Percentiles rank a stretch among this genome's conserved stretches.
Evolutionary conservation across 78 protist species (phyloP).

Genomic region (Dictyostelium citrinum): DNA sequence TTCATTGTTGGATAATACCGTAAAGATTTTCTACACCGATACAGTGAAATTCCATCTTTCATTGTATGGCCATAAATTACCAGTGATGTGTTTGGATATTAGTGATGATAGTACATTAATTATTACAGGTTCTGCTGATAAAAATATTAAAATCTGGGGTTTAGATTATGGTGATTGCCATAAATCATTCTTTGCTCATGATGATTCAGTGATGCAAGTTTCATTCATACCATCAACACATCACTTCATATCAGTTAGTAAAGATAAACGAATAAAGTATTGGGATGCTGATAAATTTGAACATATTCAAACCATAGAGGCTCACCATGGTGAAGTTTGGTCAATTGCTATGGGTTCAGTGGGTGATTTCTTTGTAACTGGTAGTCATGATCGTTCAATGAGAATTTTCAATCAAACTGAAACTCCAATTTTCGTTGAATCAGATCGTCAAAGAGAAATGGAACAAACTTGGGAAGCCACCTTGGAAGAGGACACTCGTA

Average conservation of each 20-base stretch:
- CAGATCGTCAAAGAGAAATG: conserved; percentile 38
- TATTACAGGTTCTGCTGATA: conserved; percentile 96
- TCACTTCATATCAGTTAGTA: conserved; percentile 88
- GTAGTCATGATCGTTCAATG: conserved; percentile 90
- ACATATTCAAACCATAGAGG: conserved; percentile 77
- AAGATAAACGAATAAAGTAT: conserved; percentile 85
- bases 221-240: conserved; percentile 93
- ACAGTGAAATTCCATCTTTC: conserved; percentile 92
- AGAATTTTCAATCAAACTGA: conserved; percentile 89
- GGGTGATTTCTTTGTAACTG: conserved; percentile 77
- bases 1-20: conserved; percentile 92
- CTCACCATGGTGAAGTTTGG: conserved; percentile 90
- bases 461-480: conserved; percentile 56
- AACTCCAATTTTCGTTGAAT: conserved; percentile 85
- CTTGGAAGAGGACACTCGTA: conserved; percentile 26
- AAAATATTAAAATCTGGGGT: conserved; percentile 93
- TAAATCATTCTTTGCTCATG: conserved; percentile 94
- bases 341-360: conserved; percentile 56
- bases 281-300: conserved; percentile 89
- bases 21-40: conserved; percentile 91
- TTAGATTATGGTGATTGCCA: conserved; percentile 98
- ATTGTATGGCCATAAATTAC: conserved; percentile 98
- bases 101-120: conserved; percentile 89
- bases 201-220: conserved; percentile 88
- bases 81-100: conserved; percentile 91